Conservation (phyloP, 306 rosid species). For the Calophaca sinica region DNA sequence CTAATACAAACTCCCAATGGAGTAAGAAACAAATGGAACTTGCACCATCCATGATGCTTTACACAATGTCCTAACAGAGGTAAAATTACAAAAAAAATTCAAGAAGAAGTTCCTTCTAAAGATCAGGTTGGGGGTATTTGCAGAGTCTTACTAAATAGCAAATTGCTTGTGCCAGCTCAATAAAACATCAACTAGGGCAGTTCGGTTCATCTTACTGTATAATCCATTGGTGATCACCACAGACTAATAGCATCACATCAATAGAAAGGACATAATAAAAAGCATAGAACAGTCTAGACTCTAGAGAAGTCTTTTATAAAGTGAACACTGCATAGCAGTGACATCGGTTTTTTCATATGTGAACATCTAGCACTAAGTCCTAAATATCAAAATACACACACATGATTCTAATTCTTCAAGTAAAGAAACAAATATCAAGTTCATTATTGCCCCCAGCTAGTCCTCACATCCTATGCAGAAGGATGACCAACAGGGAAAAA, state of each 20-base stretch:
- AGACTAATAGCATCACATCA: slow-evolving; percentile 12
- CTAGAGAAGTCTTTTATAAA: background rate
- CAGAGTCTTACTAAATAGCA: slow-evolving; percentile 19
- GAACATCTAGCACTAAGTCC: too few species aligned
- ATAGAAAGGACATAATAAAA: background rate
- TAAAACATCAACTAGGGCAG: slow-evolving; percentile 10
- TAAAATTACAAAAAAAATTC: background rate
- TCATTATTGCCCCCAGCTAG: too few species aligned
- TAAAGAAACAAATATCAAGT: too few species aligned
- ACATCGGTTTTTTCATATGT: background rate
- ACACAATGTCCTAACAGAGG: background rate
- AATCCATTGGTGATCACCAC: slow-evolving; percentile 14
- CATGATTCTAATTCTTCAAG: too few species aligned
- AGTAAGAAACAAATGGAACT: slow-evolving; percentile 19
- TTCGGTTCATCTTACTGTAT: slow-evolving; percentile 14
- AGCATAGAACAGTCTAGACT: slow-evolving; percentile 4
- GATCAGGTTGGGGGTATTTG: background rate
- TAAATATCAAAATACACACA: too few species aligned
- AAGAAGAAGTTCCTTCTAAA: slow-evolving; percentile 17
- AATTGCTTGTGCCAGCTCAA: slow-evolving; percentile 1
- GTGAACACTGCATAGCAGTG: background rate
- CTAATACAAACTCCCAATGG: slow-evolving; percentile 8
- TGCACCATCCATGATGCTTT: slow-evolving; percentile 6
- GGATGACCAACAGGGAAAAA: too few species aligned
- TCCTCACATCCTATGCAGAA: too few species aligned